Percentiles rank a stretch among this genome's conserved stretches.
phyloP scores from a whole-genome alignment of 2,329 filamentous ascomycete genomes.

The Beauveria rudraprayagi region DNA sequence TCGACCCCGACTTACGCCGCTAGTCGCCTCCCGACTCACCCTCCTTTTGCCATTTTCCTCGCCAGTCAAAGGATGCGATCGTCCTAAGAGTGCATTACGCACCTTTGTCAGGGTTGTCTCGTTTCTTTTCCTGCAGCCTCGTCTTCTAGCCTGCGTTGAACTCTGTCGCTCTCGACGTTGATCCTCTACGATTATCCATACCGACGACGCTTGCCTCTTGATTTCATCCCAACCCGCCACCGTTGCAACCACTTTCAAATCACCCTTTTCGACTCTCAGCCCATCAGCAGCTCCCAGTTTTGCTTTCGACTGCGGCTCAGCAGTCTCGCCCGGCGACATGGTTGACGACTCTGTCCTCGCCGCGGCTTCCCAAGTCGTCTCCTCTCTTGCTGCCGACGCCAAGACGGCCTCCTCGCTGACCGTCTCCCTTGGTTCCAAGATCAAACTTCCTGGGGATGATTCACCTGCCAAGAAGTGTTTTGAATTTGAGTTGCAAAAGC shows the following conservation, averaged over 20 bases:
- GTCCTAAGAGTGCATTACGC: conserved; percentile 7
- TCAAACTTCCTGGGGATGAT: conserved; percentile 70
- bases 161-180: neutral
- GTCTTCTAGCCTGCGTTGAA: neutral
- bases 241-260: neutral
- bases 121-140: neutral
- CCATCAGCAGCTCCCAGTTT: neutral
- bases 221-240: neutral
- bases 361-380: conserved; percentile 46
- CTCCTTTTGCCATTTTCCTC: neutral
- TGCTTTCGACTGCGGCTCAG: conserved; percentile 3
- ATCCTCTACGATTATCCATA: neutral
- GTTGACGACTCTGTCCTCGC: conserved; percentile 48
- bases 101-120: neutral
- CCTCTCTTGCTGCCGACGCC: conserved; percentile 40
- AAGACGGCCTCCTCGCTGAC: conserved; percentile 31
- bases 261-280: neutral
- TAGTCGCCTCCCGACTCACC: neutral
- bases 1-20: neutral
- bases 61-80: conserved; percentile 6
- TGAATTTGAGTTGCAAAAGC: conserved; percentile 73
- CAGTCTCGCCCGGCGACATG: conserved; percentile 26
- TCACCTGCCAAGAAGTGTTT: conserved; percentile 68
- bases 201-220: neutral
- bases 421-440: conserved; percentile 37